Evolutionary conservation across 257 asterid species (phyloP).

Genomic region (Handroanthus guayacan): DNA sequence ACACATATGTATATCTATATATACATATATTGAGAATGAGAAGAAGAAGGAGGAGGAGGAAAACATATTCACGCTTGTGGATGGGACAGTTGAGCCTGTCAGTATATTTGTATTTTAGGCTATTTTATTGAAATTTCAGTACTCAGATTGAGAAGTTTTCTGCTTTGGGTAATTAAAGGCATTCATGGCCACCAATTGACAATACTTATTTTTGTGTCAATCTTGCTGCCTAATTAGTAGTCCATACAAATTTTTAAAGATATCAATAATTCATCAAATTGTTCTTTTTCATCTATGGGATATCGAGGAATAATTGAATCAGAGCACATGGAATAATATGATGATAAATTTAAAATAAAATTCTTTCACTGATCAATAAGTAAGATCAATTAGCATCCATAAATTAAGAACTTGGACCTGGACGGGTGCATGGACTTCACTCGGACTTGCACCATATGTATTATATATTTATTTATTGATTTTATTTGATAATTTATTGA

Average conservation of each 20-base stretch:
- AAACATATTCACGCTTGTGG: constrained; percentile 13
- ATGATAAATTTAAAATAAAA: no score
- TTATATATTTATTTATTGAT: no score
- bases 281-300: not conserved
- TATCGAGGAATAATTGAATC: not conserved
- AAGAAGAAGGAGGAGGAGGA: not conserved
- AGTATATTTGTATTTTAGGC: constrained; percentile 15
- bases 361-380: no score
- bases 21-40: no score
- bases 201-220: not conserved
- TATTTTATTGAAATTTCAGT: constrained; percentile 18
- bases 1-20: no score
- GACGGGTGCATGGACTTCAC: no score
- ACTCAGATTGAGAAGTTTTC: not conserved
- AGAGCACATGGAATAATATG: no score
- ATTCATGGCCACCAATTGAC: not conserved
- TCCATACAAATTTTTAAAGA: not conserved
- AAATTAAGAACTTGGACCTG: no score
- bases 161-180: not conserved
- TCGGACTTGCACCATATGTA: no score
- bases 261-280: not conserved
- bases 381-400: no score
- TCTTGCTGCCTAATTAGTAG: constrained; percentile 2
- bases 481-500: no score
- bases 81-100: constrained; percentile 29